A percentile compares a stretch with the other conserved stretches of the same genome.
These are phyloP conservation scores for Xylariaceae sp. DNA, from an alignment of 2,329 filamentous ascomycete genomes.

Conservation along the genomic window DNA sequence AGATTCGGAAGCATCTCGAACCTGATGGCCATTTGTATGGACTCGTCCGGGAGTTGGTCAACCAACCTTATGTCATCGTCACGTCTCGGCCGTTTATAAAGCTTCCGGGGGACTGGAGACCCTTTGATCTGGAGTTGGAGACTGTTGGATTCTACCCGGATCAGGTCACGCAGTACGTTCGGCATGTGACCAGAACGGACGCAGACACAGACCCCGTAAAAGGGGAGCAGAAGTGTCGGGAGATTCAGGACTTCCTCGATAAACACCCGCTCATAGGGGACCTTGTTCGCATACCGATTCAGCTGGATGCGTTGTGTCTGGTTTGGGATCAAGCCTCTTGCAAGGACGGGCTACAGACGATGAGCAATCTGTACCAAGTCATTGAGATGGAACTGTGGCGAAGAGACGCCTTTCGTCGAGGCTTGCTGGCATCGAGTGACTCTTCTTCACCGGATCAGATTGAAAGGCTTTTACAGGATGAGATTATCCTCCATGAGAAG, in stretches of 20 bases:
- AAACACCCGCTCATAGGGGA: not conserved
- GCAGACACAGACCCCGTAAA: not conserved
- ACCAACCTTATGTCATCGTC: not conserved
- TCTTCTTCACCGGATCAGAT: not conserved
- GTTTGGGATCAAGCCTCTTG: not conserved
- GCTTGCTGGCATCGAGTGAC: not conserved
- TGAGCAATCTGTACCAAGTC: not conserved
- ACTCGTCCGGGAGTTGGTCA: not conserved
- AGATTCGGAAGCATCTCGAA: not conserved
- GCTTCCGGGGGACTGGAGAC: not conserved
- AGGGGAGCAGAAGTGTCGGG: not conserved
- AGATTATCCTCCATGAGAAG: not conserved
- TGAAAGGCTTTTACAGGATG: not conserved
- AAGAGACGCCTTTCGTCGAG: not conserved
- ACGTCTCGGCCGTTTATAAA: not conserved
- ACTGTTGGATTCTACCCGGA: conserved; percentile 3
- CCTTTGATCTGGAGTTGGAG: conserved; percentile 1
- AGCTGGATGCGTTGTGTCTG: conserved; percentile 3
- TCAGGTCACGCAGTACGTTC: not conserved
- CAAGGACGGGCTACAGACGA: not conserved
- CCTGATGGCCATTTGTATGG: not conserved
- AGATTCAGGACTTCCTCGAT: not conserved
- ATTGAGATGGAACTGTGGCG: not conserved
- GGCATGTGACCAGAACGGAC: not conserved
- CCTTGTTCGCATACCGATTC: conserved; percentile 1